Evolutionary conservation across 768 basidiomycete species (phyloP).

Genomic region (Rhizopogon rudus): DNA sequence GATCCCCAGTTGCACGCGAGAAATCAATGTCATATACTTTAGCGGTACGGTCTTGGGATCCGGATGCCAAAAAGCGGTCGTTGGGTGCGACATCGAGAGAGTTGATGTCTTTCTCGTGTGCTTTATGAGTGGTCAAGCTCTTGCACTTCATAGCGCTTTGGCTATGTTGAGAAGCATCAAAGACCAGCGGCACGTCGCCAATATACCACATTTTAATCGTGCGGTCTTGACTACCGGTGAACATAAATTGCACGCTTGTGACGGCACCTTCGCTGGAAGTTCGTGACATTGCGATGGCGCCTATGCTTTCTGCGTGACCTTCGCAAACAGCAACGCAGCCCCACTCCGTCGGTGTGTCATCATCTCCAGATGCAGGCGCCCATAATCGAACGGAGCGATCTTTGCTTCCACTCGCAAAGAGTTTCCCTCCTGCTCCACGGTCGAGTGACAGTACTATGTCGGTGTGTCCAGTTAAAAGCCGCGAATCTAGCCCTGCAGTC

Average conservation of each 20-base stretch:
- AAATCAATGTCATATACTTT: constrained; percentile 84
- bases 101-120: constrained; percentile 99
- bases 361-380: constrained; percentile 34
- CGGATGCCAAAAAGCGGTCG: constrained; percentile 83
- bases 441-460: constrained; percentile 91
- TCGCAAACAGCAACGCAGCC: constrained; percentile 82
- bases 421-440: constrained; percentile 53
- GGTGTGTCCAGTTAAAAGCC: constrained; percentile 81
- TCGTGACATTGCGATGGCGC: constrained; percentile 82
- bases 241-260: constrained; percentile 55
- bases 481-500: constrained; percentile 68
- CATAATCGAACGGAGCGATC: constrained; percentile 87
- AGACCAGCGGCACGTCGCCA: constrained; percentile 37
- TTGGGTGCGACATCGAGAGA: constrained; percentile 90
- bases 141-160: constrained; percentile 42
- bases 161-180: constrained; percentile 20
- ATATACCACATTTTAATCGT: constrained; percentile 99
- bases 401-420: constrained; percentile 91
- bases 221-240: constrained; percentile 95
- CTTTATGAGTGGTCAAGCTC: constrained; percentile 81
- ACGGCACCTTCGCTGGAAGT: constrained; percentile 26
- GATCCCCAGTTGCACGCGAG: constrained; percentile 30
- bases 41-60: constrained; percentile 92
- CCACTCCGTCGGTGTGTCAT: constrained; percentile 24
- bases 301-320: constrained; percentile 92